Percentiles rank a stretch among this genome's conserved stretches.
phyloP scores from a whole-genome alignment of 176 grass and related monocot genomes.

The Guadua angustifolia region DNA sequence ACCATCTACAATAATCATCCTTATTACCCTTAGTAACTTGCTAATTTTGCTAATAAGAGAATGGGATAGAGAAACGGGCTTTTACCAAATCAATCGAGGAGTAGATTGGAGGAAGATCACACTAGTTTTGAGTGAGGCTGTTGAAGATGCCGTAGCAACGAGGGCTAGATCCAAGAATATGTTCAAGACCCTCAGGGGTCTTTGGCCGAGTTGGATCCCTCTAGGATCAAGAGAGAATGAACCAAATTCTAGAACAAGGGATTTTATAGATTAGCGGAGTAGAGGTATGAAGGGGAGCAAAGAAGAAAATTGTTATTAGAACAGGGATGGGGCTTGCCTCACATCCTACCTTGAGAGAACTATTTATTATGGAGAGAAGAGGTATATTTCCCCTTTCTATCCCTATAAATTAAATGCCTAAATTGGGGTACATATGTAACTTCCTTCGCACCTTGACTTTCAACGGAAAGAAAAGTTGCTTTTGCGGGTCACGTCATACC shows the following conservation, averaged over 20 bases:
- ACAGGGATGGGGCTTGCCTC: neutral
- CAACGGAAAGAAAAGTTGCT: neutral
- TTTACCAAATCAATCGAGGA: neutral
- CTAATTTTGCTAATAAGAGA: neutral
- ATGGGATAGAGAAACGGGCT: neutral
- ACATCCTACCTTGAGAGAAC: neutral
- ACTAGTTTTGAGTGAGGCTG: too few species aligned
- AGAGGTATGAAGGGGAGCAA: neutral
- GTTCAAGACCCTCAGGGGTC: too few species aligned
- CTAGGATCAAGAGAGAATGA: too few species aligned
- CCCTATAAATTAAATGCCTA: slow-evolving; percentile 9
- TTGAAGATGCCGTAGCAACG: neutral
- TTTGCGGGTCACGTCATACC: neutral
- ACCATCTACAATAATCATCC: neutral
- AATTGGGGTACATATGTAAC: neutral
- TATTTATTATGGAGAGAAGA: neutral
- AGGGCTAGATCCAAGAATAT: neutral
- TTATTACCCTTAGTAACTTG: neutral
- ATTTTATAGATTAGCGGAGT: neutral
- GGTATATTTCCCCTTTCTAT: neutral
- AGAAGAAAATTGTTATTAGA: neutral
- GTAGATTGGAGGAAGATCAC: neutral
- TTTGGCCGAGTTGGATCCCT: neutral
- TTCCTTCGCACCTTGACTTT: neutral
- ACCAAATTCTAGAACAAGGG: neutral